phyloP scores from a whole-genome alignment of 129 eudicot genomes.

The Flaveria bidentis region DNA sequence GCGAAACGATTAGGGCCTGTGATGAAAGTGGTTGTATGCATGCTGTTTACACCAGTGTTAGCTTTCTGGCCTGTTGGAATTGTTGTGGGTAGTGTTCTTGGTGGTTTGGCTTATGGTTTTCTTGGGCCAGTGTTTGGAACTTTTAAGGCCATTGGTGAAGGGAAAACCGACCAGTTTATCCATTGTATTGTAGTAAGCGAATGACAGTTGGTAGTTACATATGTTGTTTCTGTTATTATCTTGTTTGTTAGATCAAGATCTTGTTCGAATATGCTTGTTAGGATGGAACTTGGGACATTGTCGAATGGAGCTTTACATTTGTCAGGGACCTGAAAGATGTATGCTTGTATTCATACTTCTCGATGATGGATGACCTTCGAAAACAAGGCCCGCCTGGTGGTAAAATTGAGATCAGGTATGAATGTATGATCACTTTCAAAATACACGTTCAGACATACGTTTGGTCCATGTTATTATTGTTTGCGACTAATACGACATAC shows the following conservation, averaged over 20 bases:
- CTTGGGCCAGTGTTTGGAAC: slow-evolving; percentile 91
- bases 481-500: not conserved
- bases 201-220: not conserved
- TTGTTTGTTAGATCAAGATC: slow-evolving; percentile 18
- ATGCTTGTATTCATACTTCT: slow-evolving; percentile 68
- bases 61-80: slow-evolving; percentile 65
- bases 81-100: slow-evolving; percentile 53
- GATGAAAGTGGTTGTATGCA: slow-evolving; percentile 69
- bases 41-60: slow-evolving; percentile 44
- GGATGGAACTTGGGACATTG: slow-evolving; percentile 88
- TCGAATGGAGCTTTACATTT: slow-evolving; percentile 64
- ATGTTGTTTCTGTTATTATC: not conserved
- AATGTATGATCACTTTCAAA: slow-evolving; percentile 36
- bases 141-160: slow-evolving; percentile 83
- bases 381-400: slow-evolving; percentile 53
- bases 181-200: slow-evolving; percentile 64
- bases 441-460: not conserved
- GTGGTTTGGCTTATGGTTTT: slow-evolving; percentile 90
- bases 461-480: not conserved
- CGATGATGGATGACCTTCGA: slow-evolving; percentile 66
- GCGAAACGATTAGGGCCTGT: slow-evolving; percentile 77
- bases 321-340: slow-evolving; percentile 74
- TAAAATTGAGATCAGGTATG: slow-evolving; percentile 74
- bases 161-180: slow-evolving; percentile 60
- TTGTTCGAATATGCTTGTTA: slow-evolving; percentile 14